These are phyloP conservation scores for Artomyces pyxidatus DNA, from an alignment of 768 basidiomycete species.

Conservation along the genomic window DNA sequence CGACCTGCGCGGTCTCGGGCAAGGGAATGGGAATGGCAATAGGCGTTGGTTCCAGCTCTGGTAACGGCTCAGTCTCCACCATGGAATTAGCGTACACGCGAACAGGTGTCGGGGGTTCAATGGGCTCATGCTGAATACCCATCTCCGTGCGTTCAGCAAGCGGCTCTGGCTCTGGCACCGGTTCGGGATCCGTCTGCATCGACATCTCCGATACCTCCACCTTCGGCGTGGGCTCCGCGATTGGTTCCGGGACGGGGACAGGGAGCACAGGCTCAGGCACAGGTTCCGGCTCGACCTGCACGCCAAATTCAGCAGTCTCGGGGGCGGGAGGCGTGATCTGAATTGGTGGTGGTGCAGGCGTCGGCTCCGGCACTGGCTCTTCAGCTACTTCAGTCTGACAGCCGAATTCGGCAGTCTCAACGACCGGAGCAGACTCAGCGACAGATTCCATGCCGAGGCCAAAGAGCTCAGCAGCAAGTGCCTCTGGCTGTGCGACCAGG, in stretches of 20 bases:
- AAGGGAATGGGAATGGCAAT: conserved; percentile 2
- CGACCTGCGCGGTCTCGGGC: conserved; percentile 15
- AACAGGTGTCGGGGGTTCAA: conserved; percentile 22
- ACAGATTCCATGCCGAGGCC: conserved; percentile 38
- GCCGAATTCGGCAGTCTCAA: conserved; percentile 50
- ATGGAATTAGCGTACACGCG: conserved; percentile 12
- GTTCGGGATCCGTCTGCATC: conserved; percentile 26
- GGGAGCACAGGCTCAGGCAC: conserved; percentile 3
- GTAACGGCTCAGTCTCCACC: conserved; percentile 17
- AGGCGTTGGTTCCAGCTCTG: conserved; percentile 17
- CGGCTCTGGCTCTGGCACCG: conserved; percentile 2
- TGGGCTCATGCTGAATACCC: conserved; percentile 39
- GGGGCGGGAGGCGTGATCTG: conserved; percentile 21
- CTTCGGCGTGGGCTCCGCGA: conserved; percentile 17
- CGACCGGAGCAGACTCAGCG: conserved; percentile 26
- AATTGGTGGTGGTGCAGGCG: conserved; percentile 18
- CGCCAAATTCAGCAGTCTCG: conserved; percentile 24
- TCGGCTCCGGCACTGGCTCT: conserved; percentile 20
- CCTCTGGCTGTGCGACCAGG: conserved; percentile 63
- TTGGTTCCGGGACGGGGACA: neutral
- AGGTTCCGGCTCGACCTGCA: conserved; percentile 24
- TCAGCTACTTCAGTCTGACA: conserved; percentile 60
- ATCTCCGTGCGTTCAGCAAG: conserved; percentile 32
- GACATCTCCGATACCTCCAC: conserved; percentile 19
- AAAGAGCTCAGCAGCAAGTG: conserved; percentile 57